Base-by-base conservation (phyloP, 2,329 filamentous ascomycete species). In the Chaetomium sp. region DNA sequence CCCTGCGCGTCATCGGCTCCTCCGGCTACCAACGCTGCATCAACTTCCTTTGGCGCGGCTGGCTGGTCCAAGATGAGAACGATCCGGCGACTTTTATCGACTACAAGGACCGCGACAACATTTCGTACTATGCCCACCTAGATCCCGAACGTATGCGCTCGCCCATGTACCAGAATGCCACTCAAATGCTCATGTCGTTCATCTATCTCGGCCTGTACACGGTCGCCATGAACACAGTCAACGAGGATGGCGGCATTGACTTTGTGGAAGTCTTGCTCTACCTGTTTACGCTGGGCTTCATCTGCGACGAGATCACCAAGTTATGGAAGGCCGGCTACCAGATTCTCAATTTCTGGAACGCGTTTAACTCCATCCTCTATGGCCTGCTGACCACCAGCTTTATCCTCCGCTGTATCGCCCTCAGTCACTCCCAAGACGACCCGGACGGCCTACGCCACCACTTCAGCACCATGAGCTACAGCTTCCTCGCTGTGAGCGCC, bases 11-110 rank as follows among this genome's bases (percentile, higher is more conserved):
- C 48, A 97, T 97, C 59, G 90, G 90, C 2, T 92, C 88, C 0
- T 91, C 89, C 0, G 92, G 94, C 33, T 99, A 97, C 70, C 94
- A 97, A 63, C 96, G 95, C 73, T 97, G 92, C 68, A 90, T 97
- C 66, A 83, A 80, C 59, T 90, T 95, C 67, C 84, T 99, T 7
- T 99, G 94, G 94, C 84, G 85, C 59, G 94, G 94, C 27, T 99
- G 94, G 94, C 77, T 97, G 7, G 85, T 96, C n/a, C 94, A 99
- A 69, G 90, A 96, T 62, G 91, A 96, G 64, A 80, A 91, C 49
- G 91, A 97, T 64, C 88, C 92, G 0, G 84, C 86, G n/a, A 85
- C 84, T 52, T 99, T 99, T 68, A 80, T 96, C 53, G 86, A 91
- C 67, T 99, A 95, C 76, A 83, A 86, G 63, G 79, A 89, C 57